Base-by-base conservation (phyloP, 2,329 filamentous ascomycete genomes). In the Cyclaneusma minus region DNA sequence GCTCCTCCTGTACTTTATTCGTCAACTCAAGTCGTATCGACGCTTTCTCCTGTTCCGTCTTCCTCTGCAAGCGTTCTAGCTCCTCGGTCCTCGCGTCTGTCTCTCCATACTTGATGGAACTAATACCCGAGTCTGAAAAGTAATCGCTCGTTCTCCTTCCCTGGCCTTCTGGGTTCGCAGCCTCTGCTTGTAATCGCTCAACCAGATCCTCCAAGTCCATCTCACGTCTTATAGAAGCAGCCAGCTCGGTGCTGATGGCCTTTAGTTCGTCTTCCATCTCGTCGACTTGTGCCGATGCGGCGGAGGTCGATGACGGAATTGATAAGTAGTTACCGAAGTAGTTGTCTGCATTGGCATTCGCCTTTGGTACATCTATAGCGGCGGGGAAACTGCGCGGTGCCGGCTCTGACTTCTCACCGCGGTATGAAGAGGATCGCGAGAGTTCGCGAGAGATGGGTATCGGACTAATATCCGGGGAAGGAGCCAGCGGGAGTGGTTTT, bases 201-300 rank as follows among this genome's bases (percentile, higher is more conserved):
- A 95, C 75, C 24, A 95, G 63, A 50, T 98, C 89, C 51, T 98
- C 89, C 16, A 98, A 55, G 41, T 98, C 89, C 68, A 98, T 87
- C 57, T 98, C 89, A 34, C 89, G 72, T 42, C 81, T 73, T 45
- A 98, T 95, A 15, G 89, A 95, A 39, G 74, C 68, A 17, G 89
- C 89, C 49, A 98, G 62, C 62, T 98, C 89, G 33, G 75, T 68
- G 58, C 83, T 92, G 54, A 98, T 87, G 51, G 87, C 80, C 42
- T 82, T 82, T 39, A 98, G 55, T 60, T 98, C 89, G 49, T 84
- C 79, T 59, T 98, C 89, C 60, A 98, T 75, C 49, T 92, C 83
- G 49, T 83, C 72, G 43, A 92, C 66, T 50, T 84, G 53, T 35
- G 48, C 42, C 49, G 40, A 62, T 37, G 62, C 56, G 40, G 50